Base-by-base conservation (phyloP, 495 filamentous ascomycete genomes). In the Cryomyces antarcticus region DNA sequence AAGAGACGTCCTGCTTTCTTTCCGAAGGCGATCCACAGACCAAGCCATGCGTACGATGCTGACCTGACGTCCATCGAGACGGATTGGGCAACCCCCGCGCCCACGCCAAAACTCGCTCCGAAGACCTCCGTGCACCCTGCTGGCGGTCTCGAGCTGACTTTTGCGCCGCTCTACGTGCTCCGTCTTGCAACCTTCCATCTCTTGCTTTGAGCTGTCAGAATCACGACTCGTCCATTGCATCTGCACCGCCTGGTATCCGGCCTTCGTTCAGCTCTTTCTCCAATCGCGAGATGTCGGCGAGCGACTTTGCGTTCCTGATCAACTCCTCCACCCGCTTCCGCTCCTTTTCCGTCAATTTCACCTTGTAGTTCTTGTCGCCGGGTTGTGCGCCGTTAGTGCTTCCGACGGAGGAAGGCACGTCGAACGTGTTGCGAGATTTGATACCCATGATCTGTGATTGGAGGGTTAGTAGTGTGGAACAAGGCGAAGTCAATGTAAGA, bases 201-300 rank as follows among this genome's bases (percentile, higher is more conserved):
- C 17, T 24, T 24, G 17, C 17, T 1, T 24, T 2, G 17, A 24
- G 17, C 17, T 24, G 2, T 24, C 17, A 24, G 17, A 24, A 24
- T 24, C 17, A 24, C 17, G 17, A 24, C 17, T 24, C 17, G 17
- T 24, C 17, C 17, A 24, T 24, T 41, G 12, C 12, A n/a, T 17
- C 45, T 12, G 48, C 39, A 12, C 75, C 82, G 27, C 68, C 66
- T 11, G 85, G 83, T 56, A 95, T 69, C 57, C 80, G 62, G 4
- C 89, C 89, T 61, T 96, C 86, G 45, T 78, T 78, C 42, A 95
- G 61, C 57, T 83, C 82, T 43, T 65, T 68, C 66, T 83, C 78
- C 38, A 83, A 61, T 31, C 71, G 68, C 17, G 66, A 63, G 9
- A 84, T 62, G 42, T 77, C 67, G 53, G 67, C 66, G 55, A 96